Evolutionary conservation across 1,284 basidiomycete genomes (phyloP).

Genomic region (Retiboletus flavoniger): DNA sequence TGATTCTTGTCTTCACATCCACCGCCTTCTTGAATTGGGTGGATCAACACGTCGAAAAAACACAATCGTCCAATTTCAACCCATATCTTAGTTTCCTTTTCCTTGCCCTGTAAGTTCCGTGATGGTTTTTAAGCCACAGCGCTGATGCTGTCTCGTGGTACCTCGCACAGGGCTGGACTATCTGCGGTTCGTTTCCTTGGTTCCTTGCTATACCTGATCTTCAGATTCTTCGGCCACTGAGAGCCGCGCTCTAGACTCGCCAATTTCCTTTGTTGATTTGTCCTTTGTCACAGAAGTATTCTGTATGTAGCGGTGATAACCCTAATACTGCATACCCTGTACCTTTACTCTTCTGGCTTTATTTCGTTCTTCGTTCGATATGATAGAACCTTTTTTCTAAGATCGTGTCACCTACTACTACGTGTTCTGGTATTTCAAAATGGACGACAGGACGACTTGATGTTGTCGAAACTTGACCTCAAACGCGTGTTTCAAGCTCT

Average conservation of each 20-base stretch:
- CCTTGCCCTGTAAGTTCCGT: constrained; percentile 65
- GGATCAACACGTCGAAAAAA: constrained; percentile 47
- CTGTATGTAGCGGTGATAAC: constrained; percentile 10
- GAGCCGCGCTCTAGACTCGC: not conserved
- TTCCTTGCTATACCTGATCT: constrained; percentile 73
- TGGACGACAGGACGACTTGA: constrained; percentile 11
- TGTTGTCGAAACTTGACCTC: constrained; percentile 7
- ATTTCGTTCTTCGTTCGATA: not conserved
- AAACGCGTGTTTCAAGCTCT: constrained; percentile 2
- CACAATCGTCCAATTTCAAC: constrained; percentile 64
- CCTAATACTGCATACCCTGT: constrained; percentile 17
- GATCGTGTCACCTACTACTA: not conserved
- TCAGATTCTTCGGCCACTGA: constrained; percentile 59
- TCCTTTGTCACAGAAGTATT: constrained; percentile 10
- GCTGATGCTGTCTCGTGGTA: constrained; percentile 6
- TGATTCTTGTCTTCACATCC: constrained; percentile 84
- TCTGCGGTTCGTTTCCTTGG: constrained; percentile 78
- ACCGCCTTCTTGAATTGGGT: constrained; percentile 69
- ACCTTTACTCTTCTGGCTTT: constrained; percentile 7
- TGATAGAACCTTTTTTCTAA: constrained; percentile 6
- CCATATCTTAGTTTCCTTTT: constrained; percentile 85
- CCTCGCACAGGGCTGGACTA: constrained; percentile 60
- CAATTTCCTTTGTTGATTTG: constrained; percentile 6
- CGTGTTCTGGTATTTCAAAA: constrained; percentile 5
- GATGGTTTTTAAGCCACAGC: not conserved